Evolutionary conservation across 2,329 filamentous ascomycete species (phyloP), one percentile per base, ranked within the genome.

Genomic region (Mycocentrospora acerina): DNA sequence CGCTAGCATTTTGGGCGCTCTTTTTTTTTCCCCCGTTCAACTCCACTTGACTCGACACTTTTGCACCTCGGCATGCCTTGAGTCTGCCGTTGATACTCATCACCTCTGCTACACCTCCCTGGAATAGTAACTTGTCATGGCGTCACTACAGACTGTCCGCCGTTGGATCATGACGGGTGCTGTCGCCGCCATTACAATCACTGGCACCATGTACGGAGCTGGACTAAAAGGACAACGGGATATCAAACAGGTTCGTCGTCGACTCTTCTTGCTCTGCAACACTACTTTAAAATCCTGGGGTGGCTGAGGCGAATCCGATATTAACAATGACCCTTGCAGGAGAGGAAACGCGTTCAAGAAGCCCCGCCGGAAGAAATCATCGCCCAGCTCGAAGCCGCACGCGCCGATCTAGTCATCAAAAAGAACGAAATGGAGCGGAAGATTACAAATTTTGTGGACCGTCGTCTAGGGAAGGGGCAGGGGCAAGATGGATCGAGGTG

Each of bases 191-290:
- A 73, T 81, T 31, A 81, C 79, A 2, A 75, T 76, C 6, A 74
- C 73, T 2, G 80, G 81, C 35, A 72, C 78, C 4, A 71, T 77
- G 45, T 83, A 81, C 51, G 81, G 81, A 16, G 81, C 81, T 14
- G 73, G 74, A 6, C 48, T 83, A 43, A 82, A 82, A 59, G 75
- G 71, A 3, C 63, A 72, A 22, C 68, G 73, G 46, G 75, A 82
- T 33, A 60, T 68, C 25, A 69, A 71, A 37, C 62, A 80, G 70
- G 80, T 82, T 64, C 29, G 62, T 50, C 31, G 7, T 6, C 24
- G 24, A 19, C n/a, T 29, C 25, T 29, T 5, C 24, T 27, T 29
- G 6, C 15, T 11, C 17, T 15, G 16, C 24, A 29, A 25, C 18
- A 26, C n/a, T n/a, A n/a, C n/a, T n/a, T n/a, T n/a, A n/a, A n/a